Conservation (phyloP, 108 stramenopile genomes). For the Nannochloropsis gaditana region DNA sequence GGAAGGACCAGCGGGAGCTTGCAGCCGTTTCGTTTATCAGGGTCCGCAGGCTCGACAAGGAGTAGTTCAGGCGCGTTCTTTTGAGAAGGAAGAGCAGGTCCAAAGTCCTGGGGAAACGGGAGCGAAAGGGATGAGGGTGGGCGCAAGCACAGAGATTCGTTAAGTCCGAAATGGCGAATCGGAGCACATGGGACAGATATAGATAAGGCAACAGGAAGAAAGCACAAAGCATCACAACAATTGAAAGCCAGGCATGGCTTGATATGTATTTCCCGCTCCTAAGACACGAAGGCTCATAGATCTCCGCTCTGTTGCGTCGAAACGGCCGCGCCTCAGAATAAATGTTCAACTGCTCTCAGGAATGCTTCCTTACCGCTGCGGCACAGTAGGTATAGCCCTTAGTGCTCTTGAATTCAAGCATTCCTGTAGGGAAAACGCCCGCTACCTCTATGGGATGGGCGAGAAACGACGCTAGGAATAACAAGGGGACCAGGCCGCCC, state of each 20-base stretch:
- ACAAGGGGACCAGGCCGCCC: not conserved
- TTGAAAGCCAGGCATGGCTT: too few relatives aligned
- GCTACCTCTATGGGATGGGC: not conserved
- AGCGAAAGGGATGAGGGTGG: not conserved
- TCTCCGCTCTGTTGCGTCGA: not conserved
- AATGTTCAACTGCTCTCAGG: not conserved
- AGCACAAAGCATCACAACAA: too few relatives aligned
- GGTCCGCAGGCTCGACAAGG: not conserved
- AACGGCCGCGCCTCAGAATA: not conserved
- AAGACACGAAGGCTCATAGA: too few relatives aligned
- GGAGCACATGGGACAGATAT: too few relatives aligned
- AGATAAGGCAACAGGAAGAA: too few relatives aligned
- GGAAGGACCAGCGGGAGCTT: not conserved
- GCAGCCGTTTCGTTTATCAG: not conserved
- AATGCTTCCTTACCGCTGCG: not conserved
- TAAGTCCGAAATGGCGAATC: not conserved
- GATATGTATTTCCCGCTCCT: too few relatives aligned
- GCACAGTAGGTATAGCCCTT: conserved; percentile 13
- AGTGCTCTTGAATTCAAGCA: not conserved
- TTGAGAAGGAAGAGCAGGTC: not conserved
- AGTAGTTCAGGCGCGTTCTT: not conserved
- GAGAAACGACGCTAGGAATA: not conserved
- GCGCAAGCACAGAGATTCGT: not conserved
- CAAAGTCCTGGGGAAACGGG: not conserved
- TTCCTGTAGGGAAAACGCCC: not conserved